phyloP scores from a whole-genome alignment of 495 filamentous ascomycete species.

The Ramalina peruviana region DNA sequence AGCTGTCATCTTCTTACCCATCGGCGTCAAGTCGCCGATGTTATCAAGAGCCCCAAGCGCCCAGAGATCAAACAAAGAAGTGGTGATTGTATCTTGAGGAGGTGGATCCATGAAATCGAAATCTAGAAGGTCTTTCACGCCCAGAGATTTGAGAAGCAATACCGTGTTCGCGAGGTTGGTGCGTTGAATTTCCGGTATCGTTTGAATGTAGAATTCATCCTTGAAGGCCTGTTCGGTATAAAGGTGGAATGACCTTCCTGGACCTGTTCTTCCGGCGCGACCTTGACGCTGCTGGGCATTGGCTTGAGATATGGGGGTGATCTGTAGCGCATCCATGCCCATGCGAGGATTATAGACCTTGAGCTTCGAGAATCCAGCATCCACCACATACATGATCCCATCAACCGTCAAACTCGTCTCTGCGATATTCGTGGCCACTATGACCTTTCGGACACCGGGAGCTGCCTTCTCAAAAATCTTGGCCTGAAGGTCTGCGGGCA shows the following conservation, averaged over 20 bases:
- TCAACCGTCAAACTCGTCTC: constrained; percentile 97
- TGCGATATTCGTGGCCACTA: constrained; percentile 97
- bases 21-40: constrained; percentile 74
- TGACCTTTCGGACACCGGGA: constrained; percentile 87
- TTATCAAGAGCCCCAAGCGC: constrained; percentile 88
- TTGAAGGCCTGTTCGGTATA: constrained; percentile 92
- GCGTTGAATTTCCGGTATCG: constrained; percentile 95
- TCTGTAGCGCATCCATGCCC: constrained; percentile 98
- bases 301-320: constrained; percentile 95
- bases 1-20: constrained; percentile 86
- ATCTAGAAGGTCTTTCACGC: constrained; percentile 86
- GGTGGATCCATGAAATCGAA: constrained; percentile 99
- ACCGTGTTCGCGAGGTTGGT: constrained; percentile 94
- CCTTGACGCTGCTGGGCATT: constrained; percentile 90
- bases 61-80: constrained; percentile 96
- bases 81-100: constrained; percentile 94
- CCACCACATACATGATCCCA: constrained; percentile 98
- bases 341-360: constrained; percentile 98
- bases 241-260: constrained; percentile 87
- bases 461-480: constrained; percentile 92
- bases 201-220: constrained; percentile 94
- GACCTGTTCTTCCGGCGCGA: constrained; percentile 86
- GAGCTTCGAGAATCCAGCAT: constrained; percentile 89
- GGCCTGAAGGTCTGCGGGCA: constrained; percentile 95
- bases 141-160: constrained; percentile 82